A percentile compares a stretch with the other conserved stretches of the same genome.
Conservation (phyloP, 257 asterid species). For the Nicotiana paniculata region DNA sequence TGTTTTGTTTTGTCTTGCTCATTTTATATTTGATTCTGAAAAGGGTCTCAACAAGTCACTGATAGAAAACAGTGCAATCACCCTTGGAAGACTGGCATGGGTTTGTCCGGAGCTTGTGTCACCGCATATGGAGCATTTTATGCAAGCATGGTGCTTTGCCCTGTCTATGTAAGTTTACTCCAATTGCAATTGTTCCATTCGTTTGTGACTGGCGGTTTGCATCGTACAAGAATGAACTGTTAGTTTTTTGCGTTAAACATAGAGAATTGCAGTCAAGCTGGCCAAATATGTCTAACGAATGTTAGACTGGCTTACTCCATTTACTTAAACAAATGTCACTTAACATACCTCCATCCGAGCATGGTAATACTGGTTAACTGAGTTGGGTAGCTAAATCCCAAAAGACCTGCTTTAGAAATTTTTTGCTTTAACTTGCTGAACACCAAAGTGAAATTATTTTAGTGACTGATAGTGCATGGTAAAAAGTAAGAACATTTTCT, state of each 20-base stretch:
- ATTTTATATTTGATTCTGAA: constrained; percentile 23
- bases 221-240: not conserved
- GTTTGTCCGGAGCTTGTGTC: constrained; percentile 91
- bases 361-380: not conserved
- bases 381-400: not conserved
- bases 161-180: constrained; percentile 64
- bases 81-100: constrained; percentile 91
- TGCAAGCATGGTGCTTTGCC: constrained; percentile 92
- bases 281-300: not conserved
- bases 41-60: constrained; percentile 86
- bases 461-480: too few species aligned
- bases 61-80: constrained; percentile 87
- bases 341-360: not conserved
- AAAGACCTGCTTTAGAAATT: not conserved
- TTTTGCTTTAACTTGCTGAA: not conserved
- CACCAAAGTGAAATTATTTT: not conserved
- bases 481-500: not conserved
- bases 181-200: not conserved
- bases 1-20: constrained; percentile 11
- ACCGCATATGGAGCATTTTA: constrained; percentile 94
- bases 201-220: not conserved
- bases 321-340: not conserved
- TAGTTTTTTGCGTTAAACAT: not conserved
- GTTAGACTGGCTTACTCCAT: not conserved
- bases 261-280: not conserved